phyloP scores from a whole-genome alignment of 2,329 filamentous ascomycete genomes.

The Pseudocercospora macadamiae region DNA sequence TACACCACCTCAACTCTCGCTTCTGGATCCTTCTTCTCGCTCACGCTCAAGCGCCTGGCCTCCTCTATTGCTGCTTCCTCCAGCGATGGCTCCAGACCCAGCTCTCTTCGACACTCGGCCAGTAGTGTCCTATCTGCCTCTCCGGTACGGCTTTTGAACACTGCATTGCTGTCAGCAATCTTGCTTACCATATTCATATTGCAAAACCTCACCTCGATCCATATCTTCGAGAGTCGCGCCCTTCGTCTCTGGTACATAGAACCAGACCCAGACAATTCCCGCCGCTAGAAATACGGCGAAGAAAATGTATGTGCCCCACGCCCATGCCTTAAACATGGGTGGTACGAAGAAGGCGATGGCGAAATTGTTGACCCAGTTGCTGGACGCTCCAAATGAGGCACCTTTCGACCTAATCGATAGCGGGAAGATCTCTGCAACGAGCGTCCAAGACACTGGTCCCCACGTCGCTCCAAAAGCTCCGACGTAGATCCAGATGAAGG shows the following conservation, averaged over 20 bases:
- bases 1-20: constrained; percentile 15
- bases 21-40: constrained; percentile 8
- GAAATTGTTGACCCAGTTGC: constrained; percentile 62
- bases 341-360: constrained; percentile 50
- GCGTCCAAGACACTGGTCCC: constrained; percentile 70
- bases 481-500: constrained; percentile 74
- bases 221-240: constrained; percentile 41
- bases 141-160: constrained; percentile 26
- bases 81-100: constrained; percentile 9
- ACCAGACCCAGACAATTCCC: constrained; percentile 54
- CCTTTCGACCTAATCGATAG: constrained; percentile 34
- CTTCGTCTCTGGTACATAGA: constrained; percentile 62
- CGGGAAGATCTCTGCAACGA: constrained; percentile 35
- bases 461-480: constrained; percentile 75
- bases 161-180: not conserved
- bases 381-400: constrained; percentile 42
- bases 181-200: not conserved
- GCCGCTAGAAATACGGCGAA: constrained; percentile 59
- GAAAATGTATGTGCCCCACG: constrained; percentile 63
- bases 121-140: constrained; percentile 8
- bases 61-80: constrained; percentile 14
- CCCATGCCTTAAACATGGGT: constrained; percentile 52
- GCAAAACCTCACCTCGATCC: constrained; percentile 18
- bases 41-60: constrained; percentile 5
- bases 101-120: constrained; percentile 8